A percentile compares a stretch with the other conserved stretches of the same genome.
These are phyloP conservation scores for Diaporthe capsici DNA, from an alignment of 2,329 filamentous ascomycete genomes.

Conservation along the genomic window DNA sequence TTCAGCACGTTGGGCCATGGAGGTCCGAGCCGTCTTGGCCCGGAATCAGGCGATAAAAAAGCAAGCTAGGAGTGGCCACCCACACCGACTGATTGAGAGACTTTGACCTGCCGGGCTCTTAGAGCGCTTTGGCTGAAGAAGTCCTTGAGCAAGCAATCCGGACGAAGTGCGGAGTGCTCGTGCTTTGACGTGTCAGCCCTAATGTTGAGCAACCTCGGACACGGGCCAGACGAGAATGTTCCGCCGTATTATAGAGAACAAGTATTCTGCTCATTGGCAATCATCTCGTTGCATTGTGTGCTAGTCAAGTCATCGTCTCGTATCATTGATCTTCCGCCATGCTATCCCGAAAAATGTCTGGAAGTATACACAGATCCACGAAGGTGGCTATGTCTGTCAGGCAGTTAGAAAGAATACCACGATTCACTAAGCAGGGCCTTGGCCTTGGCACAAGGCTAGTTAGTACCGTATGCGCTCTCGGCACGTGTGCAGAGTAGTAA, in stretches of 20 bases:
- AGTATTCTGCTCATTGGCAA: not conserved
- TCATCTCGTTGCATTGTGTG: not conserved
- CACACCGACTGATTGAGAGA: not conserved
- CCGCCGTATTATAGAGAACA: slow-evolving; percentile 5
- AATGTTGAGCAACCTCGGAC: slow-evolving; percentile 36
- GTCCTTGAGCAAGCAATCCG: slow-evolving; percentile 6
- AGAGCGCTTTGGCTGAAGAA: not conserved
- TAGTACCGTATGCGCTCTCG: not conserved
- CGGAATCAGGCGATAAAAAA: not conserved
- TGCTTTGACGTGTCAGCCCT: slow-evolving; percentile 35
- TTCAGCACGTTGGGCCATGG: slow-evolving; percentile 10
- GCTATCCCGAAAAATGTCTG: not conserved
- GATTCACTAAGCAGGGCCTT: not conserved
- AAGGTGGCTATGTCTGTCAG: not conserved
- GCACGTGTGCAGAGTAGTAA: slow-evolving; percentile 3
- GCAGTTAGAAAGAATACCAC: not conserved
- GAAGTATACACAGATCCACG: not conserved
- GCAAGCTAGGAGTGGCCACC: slow-evolving; percentile 11
- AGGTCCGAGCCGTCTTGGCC: slow-evolving; percentile 28
- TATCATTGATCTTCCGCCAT: slow-evolving; percentile 10
- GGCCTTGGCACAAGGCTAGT: not conserved
- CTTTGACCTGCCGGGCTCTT: not conserved
- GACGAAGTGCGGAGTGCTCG: slow-evolving; percentile 3
- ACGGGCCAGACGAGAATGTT: slow-evolving; percentile 34
- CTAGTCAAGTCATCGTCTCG: slow-evolving; percentile 19